Conservation (phyloP, 2,329 filamentous ascomycete genomes). For the Trichoderma oligosporum region DNA sequence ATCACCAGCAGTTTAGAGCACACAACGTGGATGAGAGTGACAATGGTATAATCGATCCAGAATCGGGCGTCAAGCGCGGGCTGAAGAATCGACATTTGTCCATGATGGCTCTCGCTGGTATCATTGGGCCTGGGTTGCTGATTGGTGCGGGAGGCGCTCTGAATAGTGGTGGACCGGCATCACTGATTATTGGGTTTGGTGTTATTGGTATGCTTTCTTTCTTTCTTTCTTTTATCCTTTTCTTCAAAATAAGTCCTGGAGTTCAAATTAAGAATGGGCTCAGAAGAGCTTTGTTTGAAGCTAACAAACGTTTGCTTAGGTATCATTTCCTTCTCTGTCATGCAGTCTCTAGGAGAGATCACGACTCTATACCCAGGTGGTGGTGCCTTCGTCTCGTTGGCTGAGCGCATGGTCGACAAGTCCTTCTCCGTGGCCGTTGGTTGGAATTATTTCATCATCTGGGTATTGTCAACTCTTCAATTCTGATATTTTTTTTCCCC, state of each 20-base stretch:
- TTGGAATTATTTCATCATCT: slow-evolving; percentile 70
- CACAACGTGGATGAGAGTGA: slow-evolving; percentile 28
- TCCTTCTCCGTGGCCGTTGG: slow-evolving; percentile 66
- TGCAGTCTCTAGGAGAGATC: slow-evolving; percentile 71
- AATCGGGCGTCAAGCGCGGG: slow-evolving; percentile 64
- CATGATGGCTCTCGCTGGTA: slow-evolving; percentile 63
- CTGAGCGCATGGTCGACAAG: slow-evolving; percentile 67
- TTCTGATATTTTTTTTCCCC: no score
- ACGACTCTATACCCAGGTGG: slow-evolving; percentile 69
- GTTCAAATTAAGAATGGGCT: background rate
- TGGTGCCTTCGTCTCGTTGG: slow-evolving; percentile 67
- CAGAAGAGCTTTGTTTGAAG: background rate
- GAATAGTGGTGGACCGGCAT: slow-evolving; percentile 64
- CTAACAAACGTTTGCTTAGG: slow-evolving; percentile 27
- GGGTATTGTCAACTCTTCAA: no score
- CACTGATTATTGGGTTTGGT: slow-evolving; percentile 68
- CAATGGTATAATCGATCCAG: slow-evolving; percentile 51
- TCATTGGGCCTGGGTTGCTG: slow-evolving; percentile 66
- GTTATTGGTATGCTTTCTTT: slow-evolving; percentile 53
- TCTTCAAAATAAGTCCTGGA: no score
- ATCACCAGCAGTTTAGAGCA: slow-evolving; percentile 19
- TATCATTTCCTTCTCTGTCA: slow-evolving; percentile 63
- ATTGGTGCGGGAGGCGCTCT: slow-evolving; percentile 69
- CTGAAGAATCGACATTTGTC: slow-evolving; percentile 64
- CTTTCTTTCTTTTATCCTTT: no score